Percentiles rank a stretch among this genome's conserved stretches.
Conservation (phyloP, 23 red algal genomes). For the Gracilaria caudata region DNA sequence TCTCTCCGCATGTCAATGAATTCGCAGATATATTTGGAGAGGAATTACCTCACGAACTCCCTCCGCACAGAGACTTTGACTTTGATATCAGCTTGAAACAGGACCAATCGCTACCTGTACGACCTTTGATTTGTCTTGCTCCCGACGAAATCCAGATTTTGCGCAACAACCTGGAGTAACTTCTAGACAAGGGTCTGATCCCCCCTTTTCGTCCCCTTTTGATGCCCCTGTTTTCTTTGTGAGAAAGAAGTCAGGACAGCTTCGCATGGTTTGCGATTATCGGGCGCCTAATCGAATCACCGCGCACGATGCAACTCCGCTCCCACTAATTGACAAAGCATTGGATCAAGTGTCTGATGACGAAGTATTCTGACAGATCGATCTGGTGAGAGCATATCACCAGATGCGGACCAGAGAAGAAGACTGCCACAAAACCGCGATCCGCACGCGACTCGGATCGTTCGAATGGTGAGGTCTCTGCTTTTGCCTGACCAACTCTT, state of each 20-base stretch:
- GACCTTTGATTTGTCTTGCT: neutral
- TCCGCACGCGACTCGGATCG: constrained; percentile 10
- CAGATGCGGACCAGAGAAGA: constrained; percentile 11
- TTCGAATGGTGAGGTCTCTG: constrained; percentile 29
- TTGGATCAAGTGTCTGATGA: constrained; percentile 27
- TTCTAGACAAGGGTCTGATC: neutral
- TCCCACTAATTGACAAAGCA: constrained; percentile 15
- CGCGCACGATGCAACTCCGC: neutral
- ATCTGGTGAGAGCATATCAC: constrained; percentile 28
- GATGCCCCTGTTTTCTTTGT: neutral
- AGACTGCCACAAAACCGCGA: constrained; percentile 16
- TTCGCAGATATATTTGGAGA: neutral
- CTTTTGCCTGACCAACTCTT: constrained; percentile 28
- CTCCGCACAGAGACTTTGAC: neutral
- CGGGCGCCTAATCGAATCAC: constrained; percentile 28
- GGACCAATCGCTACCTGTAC: neutral
- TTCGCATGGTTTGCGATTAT: constrained; percentile 18
- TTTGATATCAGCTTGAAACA: neutral
- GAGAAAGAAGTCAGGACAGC: neutral
- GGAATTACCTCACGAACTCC: constrained; percentile 12
- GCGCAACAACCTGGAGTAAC: neutral
- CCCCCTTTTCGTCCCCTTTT: neutral
- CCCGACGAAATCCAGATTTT: neutral
- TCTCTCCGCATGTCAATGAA: neutral
- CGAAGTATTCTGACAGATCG: constrained; percentile 15